phyloP scores from a whole-genome alignment of 352 stramenopile genomes.

The Pythium graminicola region DNA sequence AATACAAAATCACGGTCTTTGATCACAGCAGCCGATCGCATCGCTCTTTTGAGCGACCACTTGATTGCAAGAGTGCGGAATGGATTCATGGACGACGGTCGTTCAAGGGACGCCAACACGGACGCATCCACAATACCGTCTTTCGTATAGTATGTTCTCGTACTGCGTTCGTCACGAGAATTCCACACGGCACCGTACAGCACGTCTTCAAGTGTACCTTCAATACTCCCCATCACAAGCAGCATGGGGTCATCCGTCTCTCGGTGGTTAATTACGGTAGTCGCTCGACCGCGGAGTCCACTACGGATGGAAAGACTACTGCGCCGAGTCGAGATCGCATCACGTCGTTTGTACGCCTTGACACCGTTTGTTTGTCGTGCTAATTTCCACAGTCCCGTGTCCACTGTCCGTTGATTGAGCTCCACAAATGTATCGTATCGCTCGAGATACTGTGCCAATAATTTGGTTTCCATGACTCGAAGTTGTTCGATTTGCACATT shows the following conservation, averaged over 20 bases:
- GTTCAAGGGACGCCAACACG: conserved; percentile 41
- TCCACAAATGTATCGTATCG: conserved; percentile 41
- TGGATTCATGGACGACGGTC: conserved; percentile 36
- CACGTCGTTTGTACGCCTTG: conserved; percentile 37
- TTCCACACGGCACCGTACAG: conserved; percentile 51
- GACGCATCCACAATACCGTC: conserved; percentile 45
- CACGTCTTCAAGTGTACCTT: conserved; percentile 52
- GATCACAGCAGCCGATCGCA: conserved; percentile 22
- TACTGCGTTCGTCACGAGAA: conserved; percentile 41
- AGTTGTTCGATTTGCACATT: conserved; percentile 34
- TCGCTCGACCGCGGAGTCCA: conserved; percentile 6
- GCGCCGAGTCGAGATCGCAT: background rate
- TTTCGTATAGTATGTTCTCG: conserved; percentile 45
- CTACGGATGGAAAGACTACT: background rate
- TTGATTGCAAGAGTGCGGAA: conserved; percentile 64
- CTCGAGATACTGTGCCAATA: conserved; percentile 43
- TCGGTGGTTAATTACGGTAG: conserved; percentile 2
- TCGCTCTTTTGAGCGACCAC: conserved; percentile 31
- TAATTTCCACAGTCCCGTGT: conserved; percentile 33
- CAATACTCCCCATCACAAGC: conserved; percentile 37
- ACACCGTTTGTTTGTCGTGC: conserved; percentile 43
- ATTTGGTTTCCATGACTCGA: conserved; percentile 34
- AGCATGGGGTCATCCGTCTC: conserved; percentile 24
- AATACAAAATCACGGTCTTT: conserved; percentile 57
- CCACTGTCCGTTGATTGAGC: conserved; percentile 16